Evolutionary conservation across 2,329 filamentous ascomycete species (phyloP).

Genomic region (Aureobasidium melanogenum): DNA sequence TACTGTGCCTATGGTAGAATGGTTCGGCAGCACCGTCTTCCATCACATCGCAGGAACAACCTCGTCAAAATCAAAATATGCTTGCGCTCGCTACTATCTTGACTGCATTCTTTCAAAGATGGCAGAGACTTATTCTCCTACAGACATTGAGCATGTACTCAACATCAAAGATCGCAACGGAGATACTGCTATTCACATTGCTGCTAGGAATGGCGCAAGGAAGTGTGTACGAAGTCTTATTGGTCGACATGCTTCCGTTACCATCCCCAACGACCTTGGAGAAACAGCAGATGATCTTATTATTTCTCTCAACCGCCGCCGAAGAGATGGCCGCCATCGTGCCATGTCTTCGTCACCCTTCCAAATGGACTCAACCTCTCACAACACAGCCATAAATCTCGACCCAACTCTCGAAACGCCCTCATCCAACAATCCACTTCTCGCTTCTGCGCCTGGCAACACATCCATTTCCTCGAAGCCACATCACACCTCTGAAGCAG

Average conservation of each 20-base stretch:
- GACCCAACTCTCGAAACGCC: neutral
- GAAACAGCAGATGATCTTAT: constrained; percentile 81
- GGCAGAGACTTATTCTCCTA: constrained; percentile 64
- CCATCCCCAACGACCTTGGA: constrained; percentile 73
- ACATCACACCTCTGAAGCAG: constrained; percentile 35
- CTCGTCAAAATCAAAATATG: constrained; percentile 74
- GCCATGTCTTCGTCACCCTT: constrained; percentile 66
- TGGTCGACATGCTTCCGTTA: constrained; percentile 70
- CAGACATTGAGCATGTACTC: constrained; percentile 68
- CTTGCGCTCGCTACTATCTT: constrained; percentile 85
- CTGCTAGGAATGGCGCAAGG: constrained; percentile 78
- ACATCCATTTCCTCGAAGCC: constrained; percentile 17
- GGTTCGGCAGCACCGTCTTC: constrained; percentile 77
- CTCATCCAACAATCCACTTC: neutral
- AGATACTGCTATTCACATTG: constrained; percentile 83
- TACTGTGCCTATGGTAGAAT: constrained; percentile 72
- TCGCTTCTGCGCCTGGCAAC: constrained; percentile 1
- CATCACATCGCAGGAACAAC: constrained; percentile 91
- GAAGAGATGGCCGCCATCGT: constrained; percentile 44
- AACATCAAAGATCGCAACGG: constrained; percentile 78
- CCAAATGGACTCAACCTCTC: constrained; percentile 17
- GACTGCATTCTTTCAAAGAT: constrained; percentile 85
- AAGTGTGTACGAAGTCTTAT: constrained; percentile 59
- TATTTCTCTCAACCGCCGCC: constrained; percentile 58
- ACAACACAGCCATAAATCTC: neutral